A percentile compares a stretch with the other conserved stretches of the same genome.
Conservation (phyloP, 2,329 filamentous ascomycete genomes). For the Pezicula rhizophila region DNA sequence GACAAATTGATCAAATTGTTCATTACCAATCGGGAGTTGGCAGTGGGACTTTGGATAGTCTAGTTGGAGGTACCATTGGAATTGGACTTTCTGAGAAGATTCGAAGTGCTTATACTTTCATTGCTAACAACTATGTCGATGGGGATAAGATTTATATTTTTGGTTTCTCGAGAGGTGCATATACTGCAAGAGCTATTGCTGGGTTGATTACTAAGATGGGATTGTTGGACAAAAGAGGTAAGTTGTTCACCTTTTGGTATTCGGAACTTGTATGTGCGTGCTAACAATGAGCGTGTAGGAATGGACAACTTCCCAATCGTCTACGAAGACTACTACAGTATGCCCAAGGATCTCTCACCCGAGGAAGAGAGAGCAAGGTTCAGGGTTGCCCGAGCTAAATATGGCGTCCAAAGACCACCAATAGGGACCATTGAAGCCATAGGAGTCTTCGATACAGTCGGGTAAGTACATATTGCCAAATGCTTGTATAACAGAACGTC, state of each 20-base stretch:
- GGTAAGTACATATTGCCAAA: not conserved
- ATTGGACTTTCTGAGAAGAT: not conserved
- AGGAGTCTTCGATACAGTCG: slow-evolving; percentile 40
- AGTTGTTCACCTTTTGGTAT: not conserved
- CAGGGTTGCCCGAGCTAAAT: not conserved
- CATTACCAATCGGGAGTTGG: slow-evolving; percentile 3
- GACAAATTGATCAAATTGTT: not conserved
- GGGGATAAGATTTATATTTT: slow-evolving; percentile 29
- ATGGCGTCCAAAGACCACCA: slow-evolving; percentile 18
- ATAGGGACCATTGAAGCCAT: slow-evolving; percentile 31
- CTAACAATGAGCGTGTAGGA: slow-evolving; percentile 30
- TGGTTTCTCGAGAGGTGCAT: slow-evolving; percentile 32
- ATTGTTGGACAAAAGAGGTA: not conserved
- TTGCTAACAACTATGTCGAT: slow-evolving; percentile 33
- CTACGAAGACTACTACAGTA: not conserved
- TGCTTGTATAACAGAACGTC: not conserved
- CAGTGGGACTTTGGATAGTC: not conserved
- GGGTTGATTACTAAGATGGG: slow-evolving; percentile 27
- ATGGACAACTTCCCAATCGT: slow-evolving; percentile 30
- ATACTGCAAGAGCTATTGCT: slow-evolving; percentile 28
- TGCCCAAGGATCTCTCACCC: not conserved
- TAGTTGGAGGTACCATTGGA: not conserved
- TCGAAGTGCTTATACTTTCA: slow-evolving; percentile 30
- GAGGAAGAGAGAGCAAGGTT: too few relatives aligned
- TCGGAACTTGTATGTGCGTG: too few relatives aligned